Evolutionary conservation across 2,329 filamentous ascomycete genomes (phyloP), one percentile per base, ranked within the genome.

Genomic region (Talaromyces islandicus): DNA sequence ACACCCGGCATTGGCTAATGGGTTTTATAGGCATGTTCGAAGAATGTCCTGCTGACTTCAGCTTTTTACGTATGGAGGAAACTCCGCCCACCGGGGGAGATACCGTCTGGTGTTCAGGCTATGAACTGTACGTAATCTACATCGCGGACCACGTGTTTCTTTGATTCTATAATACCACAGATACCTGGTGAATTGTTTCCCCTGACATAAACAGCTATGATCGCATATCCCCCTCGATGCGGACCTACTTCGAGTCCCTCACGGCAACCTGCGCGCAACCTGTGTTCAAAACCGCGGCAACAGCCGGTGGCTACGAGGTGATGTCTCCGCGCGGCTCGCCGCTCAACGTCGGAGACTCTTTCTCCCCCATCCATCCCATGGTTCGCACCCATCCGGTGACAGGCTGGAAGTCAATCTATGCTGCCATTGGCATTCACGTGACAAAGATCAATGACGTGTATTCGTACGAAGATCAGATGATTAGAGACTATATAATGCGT

Each of bases 361-460:
- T 86, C n/a, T 73, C 72, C 24, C 78, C 83, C 0, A 71, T 78
- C 0, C 84, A 87, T 65, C 83, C 83, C 0, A 78, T 86, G 1
- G 76, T 86, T 6, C 78, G 84, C n/a, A 87, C 84, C 1, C 86
- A 88, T 64, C 85, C 85, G 0, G 84, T 87, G 1, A 87, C 84
- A 0, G 84, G 84, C 0, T 87, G 85, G 84, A 86, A 85, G 72
- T 80, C 77, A 59, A 73, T 85, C 17, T 85, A 76, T 59, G 76
- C 72, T 4, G 55, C 38, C 12, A 70, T 81, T 12, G 79, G 79
- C 0, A 70, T 73, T 27, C 75, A 75, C 54, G 69, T 75, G 0
- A 67, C 69, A 54, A 54, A 65, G 27, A 78, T 82, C 69, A 80
- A 81, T 53, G 79, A 74, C 32, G 59, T 82, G 19, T 75, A 71